Evolutionary conservation across 2,329 filamentous ascomycete genomes (phyloP).

Genomic region (Huntiella moniliformis): DNA sequence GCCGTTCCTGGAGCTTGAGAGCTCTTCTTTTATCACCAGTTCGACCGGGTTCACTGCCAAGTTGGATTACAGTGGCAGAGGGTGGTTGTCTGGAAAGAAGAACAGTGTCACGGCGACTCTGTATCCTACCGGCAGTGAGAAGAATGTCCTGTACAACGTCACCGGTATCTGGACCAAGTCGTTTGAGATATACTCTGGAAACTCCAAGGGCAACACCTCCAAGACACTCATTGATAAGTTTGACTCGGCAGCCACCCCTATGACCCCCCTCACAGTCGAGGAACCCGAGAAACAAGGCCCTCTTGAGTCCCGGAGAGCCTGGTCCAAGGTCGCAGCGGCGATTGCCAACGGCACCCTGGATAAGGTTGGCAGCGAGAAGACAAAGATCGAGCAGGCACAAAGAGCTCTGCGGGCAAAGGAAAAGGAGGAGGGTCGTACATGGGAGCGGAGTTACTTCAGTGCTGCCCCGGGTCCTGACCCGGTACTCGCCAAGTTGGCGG

Average conservation of each 20-base stretch:
- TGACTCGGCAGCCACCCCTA: slow-evolving; percentile 35
- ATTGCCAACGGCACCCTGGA: slow-evolving; percentile 70
- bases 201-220: slow-evolving; percentile 29
- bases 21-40: slow-evolving; percentile 66
- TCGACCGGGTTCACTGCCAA: slow-evolving; percentile 73
- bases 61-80: slow-evolving; percentile 84
- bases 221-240: slow-evolving; percentile 38
- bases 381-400: slow-evolving; percentile 78
- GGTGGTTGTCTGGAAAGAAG: slow-evolving; percentile 91
- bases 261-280: slow-evolving; percentile 51
- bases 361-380: slow-evolving; percentile 57
- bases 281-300: slow-evolving; percentile 65
- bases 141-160: slow-evolving; percentile 59
- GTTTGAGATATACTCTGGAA: slow-evolving; percentile 58
- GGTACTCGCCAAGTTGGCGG: slow-evolving; percentile 27
- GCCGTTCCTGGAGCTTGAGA: slow-evolving; percentile 82
- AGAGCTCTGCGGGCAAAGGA: slow-evolving; percentile 55
- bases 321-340: slow-evolving; percentile 66
- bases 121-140: slow-evolving; percentile 51
- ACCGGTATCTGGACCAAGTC: slow-evolving; percentile 80
- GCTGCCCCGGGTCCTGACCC: slow-evolving; percentile 26
- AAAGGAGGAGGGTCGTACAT: slow-evolving; percentile 52
- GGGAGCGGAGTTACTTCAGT: slow-evolving; percentile 74
- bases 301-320: slow-evolving; percentile 73
- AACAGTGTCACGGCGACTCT: slow-evolving; percentile 68